These are phyloP conservation scores for Ceratorhiza oryzae-sativae DNA, from an alignment of 1,284 basidiomycete species.

Conservation along the genomic window DNA sequence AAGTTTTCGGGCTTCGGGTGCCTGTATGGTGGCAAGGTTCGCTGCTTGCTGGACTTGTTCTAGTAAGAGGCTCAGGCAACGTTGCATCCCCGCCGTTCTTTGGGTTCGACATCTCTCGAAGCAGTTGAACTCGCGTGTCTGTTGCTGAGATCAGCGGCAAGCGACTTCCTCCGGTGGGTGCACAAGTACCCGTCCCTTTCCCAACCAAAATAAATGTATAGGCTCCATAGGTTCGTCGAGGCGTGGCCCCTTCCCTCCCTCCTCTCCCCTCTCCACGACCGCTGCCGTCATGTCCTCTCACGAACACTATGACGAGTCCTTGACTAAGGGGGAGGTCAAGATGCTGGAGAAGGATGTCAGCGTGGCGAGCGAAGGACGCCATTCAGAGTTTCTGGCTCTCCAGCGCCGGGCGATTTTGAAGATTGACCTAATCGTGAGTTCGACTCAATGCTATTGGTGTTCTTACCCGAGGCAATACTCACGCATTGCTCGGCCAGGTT, in stretches of 20 bases:
- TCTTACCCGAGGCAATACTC: background rate
- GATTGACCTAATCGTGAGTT: conserved; percentile 36
- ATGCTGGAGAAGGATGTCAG: background rate
- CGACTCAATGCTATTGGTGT: background rate
- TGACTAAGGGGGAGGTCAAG: conserved; percentile 15
- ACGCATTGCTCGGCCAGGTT: conserved; percentile 6
- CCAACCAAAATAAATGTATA: conserved; percentile 14
- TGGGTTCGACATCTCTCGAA: conserved; percentile 32
- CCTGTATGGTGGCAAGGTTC: background rate
- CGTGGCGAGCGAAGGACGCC: background rate
- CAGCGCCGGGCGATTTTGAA: conserved; percentile 27
- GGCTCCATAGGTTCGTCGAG: conserved; percentile 3
- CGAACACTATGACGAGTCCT: conserved; percentile 24
- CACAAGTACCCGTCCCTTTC: conserved; percentile 28
- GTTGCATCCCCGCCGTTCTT: conserved; percentile 19
- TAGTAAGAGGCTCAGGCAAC: conserved; percentile 2
- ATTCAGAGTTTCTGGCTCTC: conserved; percentile 35
- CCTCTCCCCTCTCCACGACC: background rate
- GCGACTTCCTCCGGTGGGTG: conserved; percentile 31
- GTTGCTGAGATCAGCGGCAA: conserved; percentile 33
- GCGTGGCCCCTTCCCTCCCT: background rate
- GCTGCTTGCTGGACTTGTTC: background rate
- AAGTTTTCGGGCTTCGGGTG: background rate
- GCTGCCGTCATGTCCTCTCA: conserved; percentile 8
- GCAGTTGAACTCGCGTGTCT: conserved; percentile 31